Evolutionary conservation across 371 early-diverging fungal species (phyloP).

Genomic region (Mortierella sp.): DNA sequence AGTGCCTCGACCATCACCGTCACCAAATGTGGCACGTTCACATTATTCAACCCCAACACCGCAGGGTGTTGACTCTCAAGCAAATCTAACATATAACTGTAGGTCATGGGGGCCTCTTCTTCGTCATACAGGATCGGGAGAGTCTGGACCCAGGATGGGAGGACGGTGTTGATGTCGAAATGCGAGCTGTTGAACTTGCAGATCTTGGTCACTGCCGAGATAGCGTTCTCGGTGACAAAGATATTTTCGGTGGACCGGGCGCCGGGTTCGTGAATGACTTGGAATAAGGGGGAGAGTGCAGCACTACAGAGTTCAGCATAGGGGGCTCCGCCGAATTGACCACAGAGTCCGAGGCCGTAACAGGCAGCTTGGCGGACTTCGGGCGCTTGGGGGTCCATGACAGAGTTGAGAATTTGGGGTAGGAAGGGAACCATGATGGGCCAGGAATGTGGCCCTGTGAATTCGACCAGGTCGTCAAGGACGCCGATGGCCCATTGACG

Average conservation of each 20-base stretch:
- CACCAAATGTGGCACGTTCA: conserved; percentile 64
- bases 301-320: conserved; percentile 77
- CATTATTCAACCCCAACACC: conserved; percentile 72
- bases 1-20: conserved; percentile 67
- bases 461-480: conserved; percentile 92
- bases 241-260: conserved; percentile 78
- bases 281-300: conserved; percentile 75
- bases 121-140: conserved; percentile 91
- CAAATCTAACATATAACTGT: conserved; percentile 84
- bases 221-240: conserved; percentile 91
- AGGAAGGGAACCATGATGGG: conserved; percentile 81
- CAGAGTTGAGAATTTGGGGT: conserved; percentile 69
- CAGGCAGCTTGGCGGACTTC: conserved; percentile 94
- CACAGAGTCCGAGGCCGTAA: conserved; percentile 92
- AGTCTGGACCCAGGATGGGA: conserved; percentile 83
- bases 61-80: conserved; percentile 64
- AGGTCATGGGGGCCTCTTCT: conserved; percentile 85
- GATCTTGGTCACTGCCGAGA: conserved; percentile 92
- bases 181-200: conserved; percentile 73
- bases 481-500: conserved; percentile 94
- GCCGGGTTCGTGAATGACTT: conserved; percentile 74
- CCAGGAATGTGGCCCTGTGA: conserved; percentile 84
- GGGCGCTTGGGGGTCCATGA: conserved; percentile 67
- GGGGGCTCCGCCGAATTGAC: conserved; percentile 84
- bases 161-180: conserved; percentile 74